Evolutionary conservation across 2,329 filamentous ascomycete species (phyloP).

Genomic region (Xylariaceae sp.): DNA sequence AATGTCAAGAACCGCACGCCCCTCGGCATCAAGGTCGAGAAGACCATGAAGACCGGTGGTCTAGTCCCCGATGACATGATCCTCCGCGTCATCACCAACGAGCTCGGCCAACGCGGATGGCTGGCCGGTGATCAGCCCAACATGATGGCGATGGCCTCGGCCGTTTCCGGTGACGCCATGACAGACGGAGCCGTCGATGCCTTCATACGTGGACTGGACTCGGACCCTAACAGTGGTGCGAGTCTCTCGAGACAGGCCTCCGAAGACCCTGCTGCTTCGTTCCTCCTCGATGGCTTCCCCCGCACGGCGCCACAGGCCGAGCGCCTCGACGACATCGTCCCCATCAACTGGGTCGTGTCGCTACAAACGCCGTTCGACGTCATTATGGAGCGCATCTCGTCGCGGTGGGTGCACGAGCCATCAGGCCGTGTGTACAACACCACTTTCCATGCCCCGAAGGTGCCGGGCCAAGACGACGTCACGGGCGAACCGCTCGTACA

Average conservation of each 20-base stretch:
- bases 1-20: slow-evolving; percentile 89
- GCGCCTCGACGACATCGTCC: slow-evolving; percentile 75
- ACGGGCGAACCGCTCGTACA: slow-evolving; percentile 85
- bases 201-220: slow-evolving; percentile 40
- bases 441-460: slow-evolving; percentile 81
- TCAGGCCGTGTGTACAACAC: slow-evolving; percentile 96
- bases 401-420: slow-evolving; percentile 88
- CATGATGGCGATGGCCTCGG: slow-evolving; percentile 52
- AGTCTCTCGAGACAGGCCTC: slow-evolving; percentile 45
- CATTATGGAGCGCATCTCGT: slow-evolving; percentile 84
- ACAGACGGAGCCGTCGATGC: slow-evolving; percentile 35
- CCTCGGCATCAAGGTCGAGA: slow-evolving; percentile 86
- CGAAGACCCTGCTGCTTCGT: slow-evolving; percentile 76
- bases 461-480: slow-evolving; percentile 79
- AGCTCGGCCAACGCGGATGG: slow-evolving; percentile 84
- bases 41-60: slow-evolving; percentile 79
- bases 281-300: slow-evolving; percentile 95
- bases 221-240: slow-evolving; percentile 37
- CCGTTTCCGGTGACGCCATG: slow-evolving; percentile 34
- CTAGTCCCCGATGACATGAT: slow-evolving; percentile 93
- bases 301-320: slow-evolving; percentile 78
- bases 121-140: slow-evolving; percentile 51
- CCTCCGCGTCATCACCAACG: slow-evolving; percentile 85
- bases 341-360: slow-evolving; percentile 92
- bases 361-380: slow-evolving; percentile 82